phyloP scores from a whole-genome alignment of 2,329 filamentous ascomycete species.

The Pseudonectria buxi region DNA sequence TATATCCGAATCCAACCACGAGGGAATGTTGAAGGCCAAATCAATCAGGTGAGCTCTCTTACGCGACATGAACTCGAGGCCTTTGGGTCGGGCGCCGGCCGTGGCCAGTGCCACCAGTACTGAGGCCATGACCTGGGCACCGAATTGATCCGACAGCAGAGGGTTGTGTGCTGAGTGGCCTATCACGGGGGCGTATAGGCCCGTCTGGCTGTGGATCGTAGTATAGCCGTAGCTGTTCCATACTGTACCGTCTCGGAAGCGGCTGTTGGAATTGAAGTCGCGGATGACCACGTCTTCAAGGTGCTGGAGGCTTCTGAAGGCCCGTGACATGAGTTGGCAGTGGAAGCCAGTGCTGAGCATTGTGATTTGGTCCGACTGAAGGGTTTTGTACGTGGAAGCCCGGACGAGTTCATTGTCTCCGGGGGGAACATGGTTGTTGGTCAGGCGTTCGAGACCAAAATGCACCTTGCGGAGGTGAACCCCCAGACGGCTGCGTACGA shows the following conservation, averaged over 20 bases:
- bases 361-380: constrained; percentile 16
- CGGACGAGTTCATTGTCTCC: constrained; percentile 7
- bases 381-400: constrained; percentile 9
- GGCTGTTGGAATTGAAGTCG: constrained; percentile 46
- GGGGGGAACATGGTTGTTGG: constrained; percentile 2
- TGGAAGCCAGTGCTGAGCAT: constrained; percentile 40
- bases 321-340: constrained; percentile 47
- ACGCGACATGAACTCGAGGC: constrained; percentile 43
- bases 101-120: constrained; percentile 37
- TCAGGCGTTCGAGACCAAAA: constrained; percentile 21
- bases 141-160: constrained; percentile 12
- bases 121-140: constrained; percentile 31
- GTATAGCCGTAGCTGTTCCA: constrained; percentile 52
- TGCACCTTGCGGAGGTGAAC: constrained; percentile 31
- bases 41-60: constrained; percentile 27
- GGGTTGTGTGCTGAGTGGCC: constrained; percentile 5
- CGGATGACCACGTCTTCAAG: constrained; percentile 52
- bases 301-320: constrained; percentile 47
- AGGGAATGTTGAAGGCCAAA: constrained; percentile 40
- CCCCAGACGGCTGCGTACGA: constrained; percentile 40
- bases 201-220: constrained; percentile 31
- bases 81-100: constrained; percentile 29
- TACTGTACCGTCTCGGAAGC: constrained; percentile 39
- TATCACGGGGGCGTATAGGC: constrained; percentile 13
- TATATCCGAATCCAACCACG: constrained; percentile 29